Evolutionary conservation across 2,329 filamentous ascomycete genomes (phyloP).

Genomic region (Fusarium brachygibbosum): DNA sequence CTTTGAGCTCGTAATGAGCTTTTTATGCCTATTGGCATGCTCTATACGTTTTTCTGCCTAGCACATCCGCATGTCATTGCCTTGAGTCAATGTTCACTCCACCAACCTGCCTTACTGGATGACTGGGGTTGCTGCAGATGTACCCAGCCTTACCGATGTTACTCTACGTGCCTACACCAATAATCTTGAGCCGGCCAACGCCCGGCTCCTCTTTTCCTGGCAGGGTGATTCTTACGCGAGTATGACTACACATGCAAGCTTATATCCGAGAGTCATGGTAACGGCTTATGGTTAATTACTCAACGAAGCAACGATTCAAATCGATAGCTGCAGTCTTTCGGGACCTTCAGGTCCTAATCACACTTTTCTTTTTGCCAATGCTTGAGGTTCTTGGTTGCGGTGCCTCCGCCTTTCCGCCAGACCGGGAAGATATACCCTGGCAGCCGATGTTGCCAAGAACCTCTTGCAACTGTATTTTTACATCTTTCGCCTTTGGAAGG

Average conservation of each 20-base stretch:
- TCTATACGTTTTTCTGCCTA: constrained; percentile 49
- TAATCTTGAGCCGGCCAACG: constrained; percentile 11
- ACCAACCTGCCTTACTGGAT: constrained; percentile 9
- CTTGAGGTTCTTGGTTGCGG: constrained; percentile 26
- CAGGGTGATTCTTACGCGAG: constrained; percentile 18
- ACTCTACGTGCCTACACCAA: constrained; percentile 26
- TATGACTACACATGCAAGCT: constrained; percentile 22
- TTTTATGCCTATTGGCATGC: constrained; percentile 41
- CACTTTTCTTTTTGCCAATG: constrained; percentile 6
- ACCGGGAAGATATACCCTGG: constrained; percentile 30
- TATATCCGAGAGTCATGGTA: constrained; percentile 27
- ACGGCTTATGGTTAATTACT: constrained; percentile 37
- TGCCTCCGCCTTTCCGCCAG: constrained; percentile 18
- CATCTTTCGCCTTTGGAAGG: constrained; percentile 24
- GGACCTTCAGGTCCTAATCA: constrained; percentile 8
- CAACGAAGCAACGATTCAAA: constrained; percentile 31
- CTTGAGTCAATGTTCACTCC: constrained; percentile 3
- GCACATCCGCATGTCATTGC: constrained; percentile 17
- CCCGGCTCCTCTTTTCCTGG: constrained; percentile 19
- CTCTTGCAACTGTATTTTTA: constrained; percentile 38
- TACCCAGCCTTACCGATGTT: constrained; percentile 31
- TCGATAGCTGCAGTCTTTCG: constrained; percentile 21
- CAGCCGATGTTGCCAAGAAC: constrained; percentile 13
- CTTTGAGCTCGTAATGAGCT: constrained; percentile 62
- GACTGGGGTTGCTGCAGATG: constrained; percentile 28